These are phyloP conservation scores for Pterocarpus macrocarpus DNA, from an alignment of 306 rosid genomes.

Conservation along the genomic window DNA sequence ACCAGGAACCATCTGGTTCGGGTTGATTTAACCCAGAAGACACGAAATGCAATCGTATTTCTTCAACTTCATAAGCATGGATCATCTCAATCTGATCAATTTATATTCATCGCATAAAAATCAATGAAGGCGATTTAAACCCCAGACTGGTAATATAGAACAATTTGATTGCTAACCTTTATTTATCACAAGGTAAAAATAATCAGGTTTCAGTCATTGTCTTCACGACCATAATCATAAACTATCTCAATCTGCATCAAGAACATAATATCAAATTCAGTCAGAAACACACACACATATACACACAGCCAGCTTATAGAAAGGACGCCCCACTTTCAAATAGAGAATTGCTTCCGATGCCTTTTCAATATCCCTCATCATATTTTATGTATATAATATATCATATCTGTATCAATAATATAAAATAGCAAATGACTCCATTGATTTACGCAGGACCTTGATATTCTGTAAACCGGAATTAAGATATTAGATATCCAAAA, in stretches of 20 bases:
- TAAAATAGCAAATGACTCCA: slow-evolving; percentile 5
- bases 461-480: not conserved
- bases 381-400: not conserved
- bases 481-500: no score
- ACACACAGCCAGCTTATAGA: not conserved
- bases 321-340: not conserved
- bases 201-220: slow-evolving; percentile 60
- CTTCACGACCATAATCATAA: slow-evolving; percentile 89
- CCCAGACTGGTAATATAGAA: slow-evolving; percentile 34
- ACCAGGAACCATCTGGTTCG: slow-evolving; percentile 25
- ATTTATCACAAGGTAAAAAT: slow-evolving; percentile 55
- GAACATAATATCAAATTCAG: slow-evolving; percentile 38
- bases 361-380: not conserved
- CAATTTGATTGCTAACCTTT: slow-evolving; percentile 59
- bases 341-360: not conserved
- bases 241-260: slow-evolving; percentile 83
- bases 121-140: not conserved
- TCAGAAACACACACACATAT: slow-evolving; percentile 40
- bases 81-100: slow-evolving; percentile 52
- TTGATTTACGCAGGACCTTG: not conserved
- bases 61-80: slow-evolving; percentile 49
- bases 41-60: slow-evolving; percentile 35
- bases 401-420: not conserved
- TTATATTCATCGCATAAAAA: not conserved
- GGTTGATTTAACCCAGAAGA: slow-evolving; percentile 1